phyloP scores from a whole-genome alignment of 805 yeast genomes.

The Pichia californica region DNA sequence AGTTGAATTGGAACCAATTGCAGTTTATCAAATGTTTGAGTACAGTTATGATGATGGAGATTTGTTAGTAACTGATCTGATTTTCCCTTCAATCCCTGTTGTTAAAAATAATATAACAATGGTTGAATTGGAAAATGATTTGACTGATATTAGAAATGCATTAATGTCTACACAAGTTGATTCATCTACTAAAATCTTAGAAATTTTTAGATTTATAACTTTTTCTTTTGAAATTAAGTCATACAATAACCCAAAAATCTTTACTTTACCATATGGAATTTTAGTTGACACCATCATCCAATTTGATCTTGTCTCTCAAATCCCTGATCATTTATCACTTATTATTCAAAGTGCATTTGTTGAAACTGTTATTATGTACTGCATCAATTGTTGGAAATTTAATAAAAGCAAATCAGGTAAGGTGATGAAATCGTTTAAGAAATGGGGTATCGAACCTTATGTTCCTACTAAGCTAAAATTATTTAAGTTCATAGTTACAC shows the following conservation, averaged over 20 bases:
- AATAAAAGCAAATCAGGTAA: constrained; percentile 15
- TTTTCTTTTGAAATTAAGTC: constrained; percentile 28
- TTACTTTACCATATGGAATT: constrained; percentile 32
- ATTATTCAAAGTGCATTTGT: constrained; percentile 28
- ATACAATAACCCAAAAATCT: constrained; percentile 33
- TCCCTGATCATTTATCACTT: constrained; percentile 23
- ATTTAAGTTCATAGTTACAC: constrained; percentile 15
- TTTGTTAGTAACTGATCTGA: constrained; percentile 16
- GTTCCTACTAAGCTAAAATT: constrained; percentile 18
- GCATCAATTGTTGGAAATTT: constrained; percentile 41
- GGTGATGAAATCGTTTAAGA: constrained; percentile 21
- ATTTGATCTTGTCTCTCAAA: constrained; percentile 29
- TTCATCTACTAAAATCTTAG: constrained; percentile 23
- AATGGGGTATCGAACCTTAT: constrained; percentile 29
- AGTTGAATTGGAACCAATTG: constrained; percentile 15
- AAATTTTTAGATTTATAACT: constrained; percentile 28
- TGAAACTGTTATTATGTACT: constrained; percentile 38
- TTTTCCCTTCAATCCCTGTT: constrained; percentile 16
- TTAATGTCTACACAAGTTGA: constrained; percentile 18
- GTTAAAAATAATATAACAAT: constrained; percentile 4
- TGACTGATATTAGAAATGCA: constrained; percentile 17
- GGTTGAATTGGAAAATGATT: constrained; percentile 16
- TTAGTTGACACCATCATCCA: constrained; percentile 37
- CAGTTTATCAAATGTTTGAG: constrained; percentile 12
- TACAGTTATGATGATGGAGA: constrained; percentile 16